phyloP scores from a whole-genome alignment of 2,329 filamentous ascomycete species.

The Magnaporthales sp. region DNA sequence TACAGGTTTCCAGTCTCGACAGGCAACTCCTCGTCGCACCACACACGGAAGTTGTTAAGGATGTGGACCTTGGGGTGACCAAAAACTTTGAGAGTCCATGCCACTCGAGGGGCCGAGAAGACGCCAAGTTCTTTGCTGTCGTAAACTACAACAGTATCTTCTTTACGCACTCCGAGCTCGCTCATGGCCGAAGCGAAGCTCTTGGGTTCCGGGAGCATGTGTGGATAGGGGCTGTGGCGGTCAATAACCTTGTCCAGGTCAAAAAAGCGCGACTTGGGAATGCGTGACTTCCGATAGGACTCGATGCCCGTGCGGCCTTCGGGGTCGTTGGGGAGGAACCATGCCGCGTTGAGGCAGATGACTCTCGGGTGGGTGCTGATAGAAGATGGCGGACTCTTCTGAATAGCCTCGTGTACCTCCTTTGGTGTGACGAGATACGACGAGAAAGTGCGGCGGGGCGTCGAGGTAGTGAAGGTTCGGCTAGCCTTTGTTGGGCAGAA shows the following conservation, averaged over 20 bases:
- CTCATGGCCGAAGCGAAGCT: conserved; percentile 84
- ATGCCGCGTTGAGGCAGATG: conserved; percentile 83
- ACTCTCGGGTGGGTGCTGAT: conserved; percentile 77
- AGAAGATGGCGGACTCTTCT: conserved; percentile 69
- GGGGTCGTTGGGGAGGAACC: conserved; percentile 89
- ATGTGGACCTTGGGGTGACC: conserved; percentile 84
- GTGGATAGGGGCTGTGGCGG: conserved; percentile 78
- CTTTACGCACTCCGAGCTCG: conserved; percentile 72
- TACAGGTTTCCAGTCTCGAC: conserved; percentile 72
- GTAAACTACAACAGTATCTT: conserved; percentile 91
- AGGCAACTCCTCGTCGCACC: conserved; percentile 76
- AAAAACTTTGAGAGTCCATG: conserved; percentile 87
- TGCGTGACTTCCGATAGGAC: conserved; percentile 72
- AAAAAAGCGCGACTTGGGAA: conserved; percentile 90
- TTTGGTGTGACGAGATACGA: conserved; percentile 81
- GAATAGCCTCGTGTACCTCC: conserved; percentile 72
- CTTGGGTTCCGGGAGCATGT: conserved; percentile 86
- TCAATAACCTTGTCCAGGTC: conserved; percentile 89
- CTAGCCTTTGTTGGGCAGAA: conserved; percentile 9
- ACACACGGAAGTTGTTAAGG: conserved; percentile 92
- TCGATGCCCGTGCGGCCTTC: conserved; percentile 66
- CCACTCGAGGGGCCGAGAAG: conserved; percentile 87
- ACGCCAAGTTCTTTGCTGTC: conserved; percentile 87
- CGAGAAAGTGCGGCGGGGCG: conserved; percentile 49
- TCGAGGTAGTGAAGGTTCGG: conserved; percentile 12